phyloP scores from a whole-genome alignment of 2,329 filamentous ascomycete species.

The Arthroderma sp. region DNA sequence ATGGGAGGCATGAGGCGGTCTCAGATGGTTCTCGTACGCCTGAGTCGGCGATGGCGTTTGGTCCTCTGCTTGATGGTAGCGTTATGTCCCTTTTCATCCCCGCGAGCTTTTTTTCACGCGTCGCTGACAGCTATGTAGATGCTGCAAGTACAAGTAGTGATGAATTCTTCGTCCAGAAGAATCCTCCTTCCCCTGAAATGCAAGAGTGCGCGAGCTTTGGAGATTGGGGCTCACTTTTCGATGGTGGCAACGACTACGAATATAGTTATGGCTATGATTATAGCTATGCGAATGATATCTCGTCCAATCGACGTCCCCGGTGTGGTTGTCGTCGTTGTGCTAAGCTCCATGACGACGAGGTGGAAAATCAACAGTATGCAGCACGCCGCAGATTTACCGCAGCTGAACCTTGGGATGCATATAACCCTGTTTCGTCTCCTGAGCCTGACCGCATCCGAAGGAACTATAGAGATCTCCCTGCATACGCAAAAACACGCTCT shows the following conservation, averaged over 20 bases:
- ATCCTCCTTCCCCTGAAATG: too few species aligned
- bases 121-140: neutral
- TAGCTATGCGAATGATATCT: too few species aligned
- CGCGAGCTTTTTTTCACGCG: neutral
- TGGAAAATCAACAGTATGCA: neutral
- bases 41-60: slow-evolving; percentile 13
- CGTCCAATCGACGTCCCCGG: too few species aligned
- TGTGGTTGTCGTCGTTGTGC: neutral
- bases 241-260: slow-evolving; percentile 4
- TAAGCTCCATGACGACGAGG: neutral
- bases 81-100: neutral
- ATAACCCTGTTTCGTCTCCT: neutral
- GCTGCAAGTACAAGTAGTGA: neutral
- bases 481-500: neutral
- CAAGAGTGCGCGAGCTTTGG: neutral
- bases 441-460: neutral
- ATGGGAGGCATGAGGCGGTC: neutral
- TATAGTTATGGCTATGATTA: neutral
- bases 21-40: slow-evolving; percentile 9
- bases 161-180: neutral
- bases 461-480: neutral
- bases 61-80: slow-evolving; percentile 13
- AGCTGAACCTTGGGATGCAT: neutral
- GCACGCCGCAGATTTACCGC: too few species aligned
- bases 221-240: slow-evolving; percentile 8